A percentile compares a stretch with the other conserved stretches of the same genome.
Conservation (phyloP, 257 asterid species). For the Marsdenia floribunda region DNA sequence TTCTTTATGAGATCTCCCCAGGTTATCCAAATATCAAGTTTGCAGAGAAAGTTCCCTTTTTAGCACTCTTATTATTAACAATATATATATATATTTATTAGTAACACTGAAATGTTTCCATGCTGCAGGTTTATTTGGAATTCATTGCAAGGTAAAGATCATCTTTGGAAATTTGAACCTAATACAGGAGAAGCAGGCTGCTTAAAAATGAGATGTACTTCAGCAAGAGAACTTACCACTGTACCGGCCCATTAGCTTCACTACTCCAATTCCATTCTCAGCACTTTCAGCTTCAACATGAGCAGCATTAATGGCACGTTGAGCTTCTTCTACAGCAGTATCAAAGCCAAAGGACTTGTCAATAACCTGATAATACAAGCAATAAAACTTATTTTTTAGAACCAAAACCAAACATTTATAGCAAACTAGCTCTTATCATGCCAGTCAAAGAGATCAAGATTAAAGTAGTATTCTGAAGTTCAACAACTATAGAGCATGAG, state of each 20-base stretch:
- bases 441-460: neutral
- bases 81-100: neutral
- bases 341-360: slow-evolving; percentile 93
- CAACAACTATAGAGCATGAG: neutral
- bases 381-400: neutral
- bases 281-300: slow-evolving; percentile 96
- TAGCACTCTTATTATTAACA: neutral
- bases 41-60: neutral
- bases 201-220: neutral
- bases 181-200: neutral
- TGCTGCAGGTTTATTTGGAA: neutral
- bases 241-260: slow-evolving; percentile 94
- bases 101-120: neutral
- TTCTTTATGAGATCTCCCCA: neutral
- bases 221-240: slow-evolving; percentile 48
- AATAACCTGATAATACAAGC: slow-evolving; percentile 53
- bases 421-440: neutral
- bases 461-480: neutral
- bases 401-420: slow-evolving; percentile 7
- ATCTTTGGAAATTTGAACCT: slow-evolving; percentile 1
- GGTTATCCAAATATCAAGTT: neutral
- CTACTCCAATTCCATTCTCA: slow-evolving; percentile 87
- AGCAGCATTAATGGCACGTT: slow-evolving; percentile 95
- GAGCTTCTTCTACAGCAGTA: slow-evolving; percentile 95
- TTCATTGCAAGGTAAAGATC: slow-evolving; percentile 1